These are phyloP conservation scores for Solioccasus polychromus DNA, from an alignment of 768 basidiomycete species.

Conservation along the genomic window DNA sequence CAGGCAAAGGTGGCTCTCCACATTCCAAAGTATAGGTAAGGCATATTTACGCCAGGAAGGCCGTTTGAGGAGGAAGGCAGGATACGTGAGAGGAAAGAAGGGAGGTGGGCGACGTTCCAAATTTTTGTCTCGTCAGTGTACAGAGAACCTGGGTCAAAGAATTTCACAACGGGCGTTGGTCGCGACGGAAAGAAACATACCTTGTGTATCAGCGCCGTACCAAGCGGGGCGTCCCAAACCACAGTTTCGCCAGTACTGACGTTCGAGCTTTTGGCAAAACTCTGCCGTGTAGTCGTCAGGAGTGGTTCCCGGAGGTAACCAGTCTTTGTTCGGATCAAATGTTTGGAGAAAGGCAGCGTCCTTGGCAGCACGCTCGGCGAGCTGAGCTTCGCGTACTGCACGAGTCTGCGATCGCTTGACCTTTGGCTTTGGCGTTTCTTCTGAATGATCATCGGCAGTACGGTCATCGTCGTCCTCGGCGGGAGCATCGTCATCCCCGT, in stretches of 20 bases:
- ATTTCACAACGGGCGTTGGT: background rate
- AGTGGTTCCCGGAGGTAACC: conserved; percentile 76
- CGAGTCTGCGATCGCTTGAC: conserved; percentile 43
- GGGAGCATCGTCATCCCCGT: conserved; percentile 11
- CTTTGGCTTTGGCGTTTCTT: conserved; percentile 38
- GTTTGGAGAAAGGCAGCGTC: conserved; percentile 58
- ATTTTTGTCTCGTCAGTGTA: conserved; percentile 72
- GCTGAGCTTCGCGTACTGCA: conserved; percentile 45
- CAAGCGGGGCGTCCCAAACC: conserved; percentile 87
- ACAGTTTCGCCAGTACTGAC: conserved; percentile 90
- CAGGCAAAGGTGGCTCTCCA: conserved; percentile 98
- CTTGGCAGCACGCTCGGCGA: conserved; percentile 43
- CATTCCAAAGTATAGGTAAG: conserved; percentile 99
- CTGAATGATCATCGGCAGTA: conserved; percentile 18
- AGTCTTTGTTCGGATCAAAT: conserved; percentile 71
- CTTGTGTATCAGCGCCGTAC: conserved; percentile 97
- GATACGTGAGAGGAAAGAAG: conserved; percentile 80
- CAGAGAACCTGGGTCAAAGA: conserved; percentile 47
- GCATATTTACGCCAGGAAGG: conserved; percentile 94
- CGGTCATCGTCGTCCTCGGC: conserved; percentile 16
- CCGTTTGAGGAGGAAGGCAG: conserved; percentile 64
- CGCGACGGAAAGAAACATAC: conserved; percentile 38
- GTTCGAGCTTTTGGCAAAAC: conserved; percentile 83
- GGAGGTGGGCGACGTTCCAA: conserved; percentile 95
- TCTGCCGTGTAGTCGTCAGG: conserved; percentile 82